Evolutionary conservation across 140 eudicot genomes (phyloP), one percentile per base, ranked within the genome.

Genomic region (Erigeron philadelphicus): DNA sequence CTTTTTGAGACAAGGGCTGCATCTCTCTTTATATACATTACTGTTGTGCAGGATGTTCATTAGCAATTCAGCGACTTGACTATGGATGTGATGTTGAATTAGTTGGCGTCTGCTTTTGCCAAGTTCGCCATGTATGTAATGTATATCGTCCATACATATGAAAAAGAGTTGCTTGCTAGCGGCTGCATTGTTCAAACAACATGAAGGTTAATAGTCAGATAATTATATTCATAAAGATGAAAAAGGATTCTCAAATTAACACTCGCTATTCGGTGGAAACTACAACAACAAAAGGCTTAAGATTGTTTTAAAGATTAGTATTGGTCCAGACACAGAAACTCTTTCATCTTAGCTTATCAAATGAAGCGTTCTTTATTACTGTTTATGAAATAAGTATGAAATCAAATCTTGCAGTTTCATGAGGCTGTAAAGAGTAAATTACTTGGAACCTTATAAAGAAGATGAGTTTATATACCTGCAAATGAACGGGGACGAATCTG

Each of bases 61-160:
- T 74, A 61, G 19, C 11, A 54, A 49, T 47, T 23, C n/a, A n/a
- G 41, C 56, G 54, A 40, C 47, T 12, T 56, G 64, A 63, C 43
- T 38, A 23, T 7, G 50, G 56, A 1, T 54, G 17, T 31, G 9
- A 68, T 48, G 58, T 43, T 76, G 31, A 12, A 63, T 40, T 38
- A 60, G 38, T 55, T 74, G 65, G 76, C 21, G 68, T 61, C 72
- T 67, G 84, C 87, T 83, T 89, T 93, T 67, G 81, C 82, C 68
- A 76, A 70, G 86, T 79, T 89, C 21, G 96, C 98, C 93, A 89
- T 85, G 79, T 93, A 87, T 31, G 98, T 89, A 79, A 93, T 68
- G 80, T 93, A 93, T 52, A 89, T 72, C 0, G 88, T 88, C 98
- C 98, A 92, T 25, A 92, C 74, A 49, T 86, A 92, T 2, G 96